Conservation (phyloP, 2,329 filamentous ascomycete genomes). For the Hawksworthiomyces lignivorus region DNA sequence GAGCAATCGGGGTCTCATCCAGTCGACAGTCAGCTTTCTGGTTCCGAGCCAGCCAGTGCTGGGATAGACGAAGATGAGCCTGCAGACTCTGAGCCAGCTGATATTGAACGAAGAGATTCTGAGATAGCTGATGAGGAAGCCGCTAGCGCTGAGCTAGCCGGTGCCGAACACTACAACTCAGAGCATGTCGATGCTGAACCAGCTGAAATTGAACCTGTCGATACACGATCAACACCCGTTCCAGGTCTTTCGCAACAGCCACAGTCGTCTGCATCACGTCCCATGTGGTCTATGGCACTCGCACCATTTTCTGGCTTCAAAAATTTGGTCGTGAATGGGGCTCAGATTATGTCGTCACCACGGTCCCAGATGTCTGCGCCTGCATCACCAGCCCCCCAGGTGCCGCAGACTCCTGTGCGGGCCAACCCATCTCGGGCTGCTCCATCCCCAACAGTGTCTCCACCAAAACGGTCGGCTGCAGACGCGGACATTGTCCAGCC, state of each 20-base stretch:
- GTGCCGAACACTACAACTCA: too few species aligned
- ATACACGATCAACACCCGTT: background rate
- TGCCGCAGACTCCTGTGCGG: background rate
- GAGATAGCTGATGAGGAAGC: too few species aligned
- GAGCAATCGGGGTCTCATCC: background rate
- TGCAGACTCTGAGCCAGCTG: too few species aligned
- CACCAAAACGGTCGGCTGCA: constrained; percentile 4
- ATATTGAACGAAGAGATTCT: too few species aligned
- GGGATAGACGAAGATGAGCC: too few species aligned
- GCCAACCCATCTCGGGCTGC: background rate
- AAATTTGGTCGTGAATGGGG: constrained; percentile 23
- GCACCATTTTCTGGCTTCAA: constrained; percentile 24
- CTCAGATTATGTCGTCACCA: constrained; percentile 23
- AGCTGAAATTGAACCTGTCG: background rate
- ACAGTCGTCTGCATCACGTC: constrained; percentile 7
- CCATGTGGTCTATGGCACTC: constrained; percentile 21
- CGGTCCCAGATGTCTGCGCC: background rate
- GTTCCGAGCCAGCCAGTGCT: too few species aligned
- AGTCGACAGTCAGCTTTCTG: too few species aligned
- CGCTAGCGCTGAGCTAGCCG: too few species aligned
- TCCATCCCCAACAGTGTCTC: background rate
- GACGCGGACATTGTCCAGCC: constrained; percentile 1
- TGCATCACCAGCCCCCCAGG: background rate
- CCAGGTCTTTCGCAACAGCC: background rate
- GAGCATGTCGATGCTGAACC: background rate